Evolutionary conservation across 768 basidiomycete species (phyloP), one percentile per base, ranked within the genome.

Genomic region (Mycena amicta): DNA sequence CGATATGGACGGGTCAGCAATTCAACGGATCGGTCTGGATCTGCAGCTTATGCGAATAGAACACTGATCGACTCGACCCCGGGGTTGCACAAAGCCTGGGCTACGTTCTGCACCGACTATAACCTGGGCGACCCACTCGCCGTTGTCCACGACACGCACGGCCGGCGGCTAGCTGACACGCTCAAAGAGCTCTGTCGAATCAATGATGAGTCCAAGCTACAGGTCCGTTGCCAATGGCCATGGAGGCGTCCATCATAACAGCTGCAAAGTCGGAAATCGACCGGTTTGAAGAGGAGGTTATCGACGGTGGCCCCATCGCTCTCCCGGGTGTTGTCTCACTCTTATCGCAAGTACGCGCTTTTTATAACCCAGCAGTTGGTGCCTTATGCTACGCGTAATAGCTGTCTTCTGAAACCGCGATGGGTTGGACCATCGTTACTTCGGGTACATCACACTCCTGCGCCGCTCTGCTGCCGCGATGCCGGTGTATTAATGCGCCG

Each of bases 11-110:
- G 71, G 71, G 70, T 68, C 49, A 55, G 57, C 33, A 40, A 52
- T 30, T 26, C 27, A 26, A 16, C 13, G 47, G 37, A 55, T 56
- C 46, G 22, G 56, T 6, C 8, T 39, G 39, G 29, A 52, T 55
- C 25, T 33, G 25, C n/a, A 26, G 23, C 53, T 53, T 59, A 52
- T 13, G 47, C 53, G 47, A 29, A 13, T 66, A 90, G 88, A 40
- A 91, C 88, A 5, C 79, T 89, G 57, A 83, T 89, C 67, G 91
- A 93, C 73, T 92, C 91, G 2, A 93, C 92, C 4, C 90, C 90
- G 1, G 93, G 92, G 3, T 88, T 93, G n/a, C 62, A 85, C 51
- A 81, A 81, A 58, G 88, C 90, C 6, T 95, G 93, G 93, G 75
- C 82, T 50, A 83, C 75, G 45, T 94, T 92, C 68, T 54, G 59